Percentiles rank a stretch among this genome's conserved stretches.
These are phyloP conservation scores for Hirsutella rhossiliensis DNA, from an alignment of 2,329 filamentous ascomycete genomes.

Conservation along the genomic window DNA sequence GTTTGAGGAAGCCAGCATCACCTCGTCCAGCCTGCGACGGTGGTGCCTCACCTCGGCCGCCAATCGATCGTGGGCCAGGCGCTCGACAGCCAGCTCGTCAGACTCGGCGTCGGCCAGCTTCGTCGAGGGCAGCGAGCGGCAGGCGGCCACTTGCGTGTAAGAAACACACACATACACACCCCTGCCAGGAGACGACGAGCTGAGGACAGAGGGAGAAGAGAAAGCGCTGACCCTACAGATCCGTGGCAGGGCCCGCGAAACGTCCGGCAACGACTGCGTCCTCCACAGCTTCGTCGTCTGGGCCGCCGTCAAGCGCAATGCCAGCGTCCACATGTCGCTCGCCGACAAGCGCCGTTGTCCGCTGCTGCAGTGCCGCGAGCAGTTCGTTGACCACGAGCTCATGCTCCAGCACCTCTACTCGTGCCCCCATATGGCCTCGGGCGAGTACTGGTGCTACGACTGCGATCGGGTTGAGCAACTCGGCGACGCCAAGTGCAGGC, in stretches of 20 bases:
- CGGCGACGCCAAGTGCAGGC: constrained; percentile 36
- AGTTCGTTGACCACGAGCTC: constrained; percentile 36
- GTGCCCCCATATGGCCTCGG: constrained; percentile 33
- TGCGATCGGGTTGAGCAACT: constrained; percentile 40
- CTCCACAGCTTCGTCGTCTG: constrained; percentile 44
- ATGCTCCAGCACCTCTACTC: constrained; percentile 1
- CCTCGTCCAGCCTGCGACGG: constrained; percentile 4
- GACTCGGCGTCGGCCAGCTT: constrained; percentile 3
- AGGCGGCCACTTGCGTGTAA: constrained; percentile 6
- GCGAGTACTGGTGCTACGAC: constrained; percentile 45
- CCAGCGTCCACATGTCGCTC: constrained; percentile 30
- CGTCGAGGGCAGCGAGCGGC: constrained; percentile 2
- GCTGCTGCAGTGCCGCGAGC: constrained; percentile 35
- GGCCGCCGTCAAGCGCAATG: constrained; percentile 43
- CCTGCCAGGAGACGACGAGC: too few relatives aligned
- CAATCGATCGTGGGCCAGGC: constrained; percentile 4
- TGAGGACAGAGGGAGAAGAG: background rate
- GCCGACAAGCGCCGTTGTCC: constrained; percentile 39
- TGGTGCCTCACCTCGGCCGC: constrained; percentile 4
- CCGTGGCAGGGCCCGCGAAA: constrained; percentile 27
- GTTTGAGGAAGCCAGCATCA: constrained; percentile 6
- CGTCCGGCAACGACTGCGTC: constrained; percentile 35
- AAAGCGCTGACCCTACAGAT: background rate
- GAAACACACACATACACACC: background rate
- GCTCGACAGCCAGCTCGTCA: constrained; percentile 2